phyloP scores from a whole-genome alignment of 2,329 filamentous ascomycete species.

The Xylariomycetidae sp. region DNA sequence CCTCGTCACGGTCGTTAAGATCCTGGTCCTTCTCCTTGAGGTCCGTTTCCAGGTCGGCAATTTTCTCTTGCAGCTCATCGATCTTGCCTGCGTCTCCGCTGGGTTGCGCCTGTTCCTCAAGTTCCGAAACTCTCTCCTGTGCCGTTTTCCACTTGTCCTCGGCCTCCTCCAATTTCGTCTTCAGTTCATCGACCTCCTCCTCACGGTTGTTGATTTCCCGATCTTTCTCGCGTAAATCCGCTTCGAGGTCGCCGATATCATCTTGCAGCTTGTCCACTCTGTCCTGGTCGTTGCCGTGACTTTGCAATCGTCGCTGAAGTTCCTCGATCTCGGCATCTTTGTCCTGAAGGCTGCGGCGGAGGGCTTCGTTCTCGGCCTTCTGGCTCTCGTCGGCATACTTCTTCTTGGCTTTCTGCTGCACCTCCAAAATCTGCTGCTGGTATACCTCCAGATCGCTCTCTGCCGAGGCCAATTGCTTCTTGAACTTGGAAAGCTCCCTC shows the following conservation, averaged over 20 bases:
- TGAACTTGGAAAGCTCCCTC: constrained; percentile 77
- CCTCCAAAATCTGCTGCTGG: constrained; percentile 71
- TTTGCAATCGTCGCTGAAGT: constrained; percentile 53
- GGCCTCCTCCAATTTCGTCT: constrained; percentile 43
- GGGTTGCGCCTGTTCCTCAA: constrained; percentile 32
- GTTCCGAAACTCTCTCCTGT: constrained; percentile 14
- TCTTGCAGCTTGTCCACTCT: constrained; percentile 63
- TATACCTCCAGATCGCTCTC: constrained; percentile 85
- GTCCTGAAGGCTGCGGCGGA: constrained; percentile 51
- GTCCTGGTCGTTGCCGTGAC: constrained; percentile 49
- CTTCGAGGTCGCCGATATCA: constrained; percentile 69
- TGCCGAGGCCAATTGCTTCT: constrained; percentile 74
- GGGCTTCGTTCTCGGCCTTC: constrained; percentile 51
- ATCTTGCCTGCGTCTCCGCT: constrained; percentile 34
- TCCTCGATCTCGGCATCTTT: constrained; percentile 56
- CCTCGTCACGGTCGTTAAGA: constrained; percentile 47
- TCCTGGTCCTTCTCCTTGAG: constrained; percentile 52
- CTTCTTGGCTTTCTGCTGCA: constrained; percentile 74
- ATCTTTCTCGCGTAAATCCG: constrained; percentile 70
- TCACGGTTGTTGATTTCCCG: constrained; percentile 66
- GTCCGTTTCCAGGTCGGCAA: constrained; percentile 51
- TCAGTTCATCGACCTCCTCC: constrained; percentile 66
- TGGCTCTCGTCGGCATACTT: constrained; percentile 68
- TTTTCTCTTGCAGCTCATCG: constrained; percentile 35
- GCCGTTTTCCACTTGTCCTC: constrained; percentile 35